These are phyloP conservation scores for Plasmodium billcollinsi DNA, from an alignment of 169 alveolate species.

Conservation along the genomic window DNA sequence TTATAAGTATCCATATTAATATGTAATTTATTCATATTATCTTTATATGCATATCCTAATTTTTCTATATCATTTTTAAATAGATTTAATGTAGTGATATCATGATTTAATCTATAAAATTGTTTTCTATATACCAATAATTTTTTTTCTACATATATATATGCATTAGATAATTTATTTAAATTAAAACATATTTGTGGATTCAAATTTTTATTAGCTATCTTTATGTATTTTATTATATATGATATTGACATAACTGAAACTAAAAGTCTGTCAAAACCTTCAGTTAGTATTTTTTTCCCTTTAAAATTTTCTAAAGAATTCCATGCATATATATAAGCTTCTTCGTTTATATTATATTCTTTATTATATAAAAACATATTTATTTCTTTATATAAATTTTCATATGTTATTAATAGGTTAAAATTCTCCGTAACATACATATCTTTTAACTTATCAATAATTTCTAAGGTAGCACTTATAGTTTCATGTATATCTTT, in stretches of 20 bases:
- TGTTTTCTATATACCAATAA: not conserved
- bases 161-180: conserved; percentile 9
- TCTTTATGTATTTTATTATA: conserved; percentile 8
- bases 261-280: conserved; percentile 3
- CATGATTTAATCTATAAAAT: conserved; percentile 23
- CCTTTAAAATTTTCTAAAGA: conserved; percentile 22
- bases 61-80: conserved; percentile 25
- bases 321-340: conserved; percentile 18
- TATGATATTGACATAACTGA: not conserved
- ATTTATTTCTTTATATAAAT: conserved; percentile 25
- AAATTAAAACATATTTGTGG: conserved; percentile 1
- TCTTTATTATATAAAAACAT: conserved; percentile 9
- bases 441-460: conserved; percentile 9
- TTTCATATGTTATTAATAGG: conserved; percentile 33
- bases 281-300: not conserved
- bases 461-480: not conserved
- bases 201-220: conserved; percentile 15
- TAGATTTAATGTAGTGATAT: not conserved
- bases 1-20: conserved; percentile 7
- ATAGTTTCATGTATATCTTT: conserved; percentile 14
- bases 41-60: conserved; percentile 29
- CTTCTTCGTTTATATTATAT: not conserved
- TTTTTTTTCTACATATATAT: not conserved
- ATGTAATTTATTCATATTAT: conserved; percentile 6
- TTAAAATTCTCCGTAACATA: not conserved